These are phyloP conservation scores for Dactylonectria macrodidyma DNA, from an alignment of 2,329 filamentous ascomycete genomes.

Conservation along the genomic window DNA sequence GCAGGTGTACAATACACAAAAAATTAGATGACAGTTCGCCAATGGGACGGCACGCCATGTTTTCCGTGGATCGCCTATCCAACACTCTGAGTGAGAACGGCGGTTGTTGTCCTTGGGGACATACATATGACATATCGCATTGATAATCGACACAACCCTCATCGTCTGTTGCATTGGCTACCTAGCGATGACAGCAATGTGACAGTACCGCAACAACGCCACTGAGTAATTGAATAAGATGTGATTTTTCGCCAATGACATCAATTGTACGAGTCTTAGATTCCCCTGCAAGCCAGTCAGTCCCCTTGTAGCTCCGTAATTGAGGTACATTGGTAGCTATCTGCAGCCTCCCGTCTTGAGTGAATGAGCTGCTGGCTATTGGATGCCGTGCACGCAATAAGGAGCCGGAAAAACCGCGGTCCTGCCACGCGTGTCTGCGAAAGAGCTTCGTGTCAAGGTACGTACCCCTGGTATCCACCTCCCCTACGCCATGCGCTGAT, in stretches of 20 bases:
- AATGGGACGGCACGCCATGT: slow-evolving; percentile 39
- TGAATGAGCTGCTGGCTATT: slow-evolving; percentile 39
- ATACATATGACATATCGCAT: slow-evolving; percentile 7
- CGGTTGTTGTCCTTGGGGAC: background rate
- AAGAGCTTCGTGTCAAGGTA: slow-evolving; percentile 37
- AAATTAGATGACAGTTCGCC: slow-evolving; percentile 61
- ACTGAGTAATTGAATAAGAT: background rate
- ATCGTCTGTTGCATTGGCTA: background rate
- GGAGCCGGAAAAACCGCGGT: slow-evolving; percentile 44
- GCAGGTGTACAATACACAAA: slow-evolving; percentile 69
- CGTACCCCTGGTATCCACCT: slow-evolving; percentile 41
- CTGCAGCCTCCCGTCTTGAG: background rate
- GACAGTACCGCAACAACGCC: background rate
- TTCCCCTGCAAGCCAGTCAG: background rate
- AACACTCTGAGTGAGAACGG: slow-evolving; percentile 10
- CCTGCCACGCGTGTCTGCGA: slow-evolving; percentile 9
- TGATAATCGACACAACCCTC: background rate
- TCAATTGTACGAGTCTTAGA: slow-evolving; percentile 21
- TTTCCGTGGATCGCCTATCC: slow-evolving; percentile 16
- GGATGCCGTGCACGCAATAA: slow-evolving; percentile 29
- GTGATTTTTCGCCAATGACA: background rate
- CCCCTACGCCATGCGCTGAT: slow-evolving; percentile 31
- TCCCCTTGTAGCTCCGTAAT: slow-evolving; percentile 2
- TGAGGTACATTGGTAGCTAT: slow-evolving; percentile 33
- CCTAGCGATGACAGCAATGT: background rate